Evolutionary conservation across 345 rosid genomes (phyloP).

Genomic region (Lepidium aucheri): DNA sequence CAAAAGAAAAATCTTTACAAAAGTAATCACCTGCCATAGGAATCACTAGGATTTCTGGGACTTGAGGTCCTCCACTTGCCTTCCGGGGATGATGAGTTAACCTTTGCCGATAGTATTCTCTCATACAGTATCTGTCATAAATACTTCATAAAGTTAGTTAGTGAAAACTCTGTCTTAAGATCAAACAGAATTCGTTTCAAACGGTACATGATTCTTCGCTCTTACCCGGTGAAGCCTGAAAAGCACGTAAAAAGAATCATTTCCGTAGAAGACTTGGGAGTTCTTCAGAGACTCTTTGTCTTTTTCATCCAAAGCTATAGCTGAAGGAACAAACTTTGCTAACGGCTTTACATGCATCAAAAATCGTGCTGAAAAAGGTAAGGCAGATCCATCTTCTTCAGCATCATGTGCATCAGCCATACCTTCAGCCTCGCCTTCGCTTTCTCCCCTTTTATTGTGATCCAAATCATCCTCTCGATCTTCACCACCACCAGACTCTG

Average conservation of each 20-base stretch:
- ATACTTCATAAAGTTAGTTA: neutral
- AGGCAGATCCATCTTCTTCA: slow-evolving; percentile 53
- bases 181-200: neutral
- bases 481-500: slow-evolving; percentile 70
- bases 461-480: slow-evolving; percentile 73
- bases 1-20: neutral
- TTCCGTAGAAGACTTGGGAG: slow-evolving; percentile 69
- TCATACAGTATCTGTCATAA: slow-evolving; percentile 66
- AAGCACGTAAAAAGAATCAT: slow-evolving; percentile 84
- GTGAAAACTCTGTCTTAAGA: neutral
- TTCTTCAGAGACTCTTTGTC: slow-evolving; percentile 40
- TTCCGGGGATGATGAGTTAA: slow-evolving; percentile 73
- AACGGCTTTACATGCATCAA: slow-evolving; percentile 66
- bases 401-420: slow-evolving; percentile 77
- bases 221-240: slow-evolving; percentile 90
- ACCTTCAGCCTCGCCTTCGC: slow-evolving; percentile 55
- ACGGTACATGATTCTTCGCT: neutral
- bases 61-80: slow-evolving; percentile 75
- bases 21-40: slow-evolving; percentile 64
- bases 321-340: slow-evolving; percentile 55
- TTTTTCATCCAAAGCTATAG: slow-evolving; percentile 33
- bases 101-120: slow-evolving; percentile 80
- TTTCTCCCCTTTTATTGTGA: slow-evolving; percentile 70
- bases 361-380: slow-evolving; percentile 69
- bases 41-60: slow-evolving; percentile 50